A percentile compares a stretch with the other conserved stretches of the same genome.
Conservation (phyloP, 1,139 yeast genomes). For the Magnusiomyces paraingens region DNA sequence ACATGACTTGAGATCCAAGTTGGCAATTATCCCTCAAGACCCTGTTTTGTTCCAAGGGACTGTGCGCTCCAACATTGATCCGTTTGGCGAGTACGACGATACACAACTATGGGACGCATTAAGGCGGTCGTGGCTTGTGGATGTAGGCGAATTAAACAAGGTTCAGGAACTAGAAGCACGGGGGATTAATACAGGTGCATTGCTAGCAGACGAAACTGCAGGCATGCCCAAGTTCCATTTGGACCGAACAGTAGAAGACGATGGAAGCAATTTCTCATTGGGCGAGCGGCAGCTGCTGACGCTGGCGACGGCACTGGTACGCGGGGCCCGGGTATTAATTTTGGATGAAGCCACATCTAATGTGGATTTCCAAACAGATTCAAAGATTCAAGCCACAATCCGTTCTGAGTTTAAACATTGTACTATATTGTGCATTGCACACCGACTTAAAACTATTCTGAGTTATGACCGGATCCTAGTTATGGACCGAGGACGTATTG, state of each 20-base stretch:
- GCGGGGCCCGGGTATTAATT: constrained; percentile 58
- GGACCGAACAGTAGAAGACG: constrained; percentile 62
- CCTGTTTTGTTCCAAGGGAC: constrained; percentile 67
- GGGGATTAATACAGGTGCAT: constrained; percentile 16
- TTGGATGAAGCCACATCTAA: constrained; percentile 81
- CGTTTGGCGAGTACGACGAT: constrained; percentile 49
- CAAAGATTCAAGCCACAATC: constrained; percentile 61
- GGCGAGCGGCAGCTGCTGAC: constrained; percentile 76
- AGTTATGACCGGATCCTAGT: constrained; percentile 61
- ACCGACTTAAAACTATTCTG: constrained; percentile 62
- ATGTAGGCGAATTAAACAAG: constrained; percentile 34
- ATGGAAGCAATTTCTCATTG: constrained; percentile 65
- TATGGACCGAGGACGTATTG: constrained; percentile 54
- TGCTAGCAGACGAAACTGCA: neutral
- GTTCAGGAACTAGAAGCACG: constrained; percentile 19
- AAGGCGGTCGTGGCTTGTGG: constrained; percentile 58
- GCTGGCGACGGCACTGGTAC: constrained; percentile 71
- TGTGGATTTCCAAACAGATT: constrained; percentile 73
- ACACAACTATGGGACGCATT: constrained; percentile 51
- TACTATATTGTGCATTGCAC: constrained; percentile 75
- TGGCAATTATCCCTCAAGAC: constrained; percentile 74
- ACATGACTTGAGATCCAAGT: constrained; percentile 49
- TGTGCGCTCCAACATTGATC: constrained; percentile 60
- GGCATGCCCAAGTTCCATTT: constrained; percentile 51
- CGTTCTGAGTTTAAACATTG: constrained; percentile 54